Evolutionary conservation across 306 rosid genomes (phyloP), one percentile per base, ranked within the genome.

Genomic region (Cucumis cinereus): DNA sequence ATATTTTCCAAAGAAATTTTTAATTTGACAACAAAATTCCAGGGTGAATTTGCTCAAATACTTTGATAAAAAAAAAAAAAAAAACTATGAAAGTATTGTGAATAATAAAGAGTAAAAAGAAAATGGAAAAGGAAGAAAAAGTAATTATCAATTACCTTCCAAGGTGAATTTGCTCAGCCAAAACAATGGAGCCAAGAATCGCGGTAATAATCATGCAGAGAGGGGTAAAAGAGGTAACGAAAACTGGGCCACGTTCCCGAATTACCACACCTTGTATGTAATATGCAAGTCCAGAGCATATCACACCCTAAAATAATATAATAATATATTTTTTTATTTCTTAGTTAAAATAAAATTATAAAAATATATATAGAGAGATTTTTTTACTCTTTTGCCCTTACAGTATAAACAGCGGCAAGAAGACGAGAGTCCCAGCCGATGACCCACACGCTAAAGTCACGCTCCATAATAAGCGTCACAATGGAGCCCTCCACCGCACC

Each of bases 381-480:
- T n/a, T n/a, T n/a, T n/a, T n/a, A n/a, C n/a, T n/a, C n/a, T 6
- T 50, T 16, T 5, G 1, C 7, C 19, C 55, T 50, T 50, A 50
- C 55, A 0, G 99, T 86, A 79, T 95, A 95, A 81, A 89, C 93
- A 60, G 96, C 89, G 22, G 99, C 99, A 23, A 95, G 89, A 22
- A 95, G 98, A 85, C 98, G 89, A 0, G 99, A 92, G 77, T 95
- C 99, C 98, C 98, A 95, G 16, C 98, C 98, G 13, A 95, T 71
- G 67, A 47, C 86, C 99, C 99, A 95, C 1, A 90, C 93, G 8
- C 86, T 85, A 58, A 92, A 58, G 79, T 92, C 89, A 0, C 96
- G 78, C 79, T 95, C 99, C 78, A 92, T 80, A 45, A 87, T 82
- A 10, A 92, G 77, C 0, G 96, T 77, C 16, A 88, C 90, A 7